Percentiles rank a stretch among this genome's conserved stretches.
Evolutionary conservation across 371 early-diverging fungal genomes (phyloP).

Genomic region (Mitosporidium daphniae): DNA sequence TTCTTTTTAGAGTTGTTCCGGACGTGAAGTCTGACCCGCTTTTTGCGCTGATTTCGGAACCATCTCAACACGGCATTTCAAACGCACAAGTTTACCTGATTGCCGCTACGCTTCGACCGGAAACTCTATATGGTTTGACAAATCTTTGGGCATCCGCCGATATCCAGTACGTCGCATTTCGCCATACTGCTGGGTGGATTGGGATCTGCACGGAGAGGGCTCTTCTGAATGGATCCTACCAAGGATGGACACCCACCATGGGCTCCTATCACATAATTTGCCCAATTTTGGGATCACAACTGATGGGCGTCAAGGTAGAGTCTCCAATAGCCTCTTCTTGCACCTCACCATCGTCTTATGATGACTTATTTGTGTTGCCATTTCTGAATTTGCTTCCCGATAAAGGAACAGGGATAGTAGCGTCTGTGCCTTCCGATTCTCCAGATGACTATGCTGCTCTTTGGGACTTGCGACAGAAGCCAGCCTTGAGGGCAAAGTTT

Average conservation of each 20-base stretch:
- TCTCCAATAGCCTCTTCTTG: too few relatives aligned
- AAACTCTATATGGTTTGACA: constrained; percentile 95
- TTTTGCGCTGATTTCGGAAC: background rate
- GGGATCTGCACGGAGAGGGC: constrained; percentile 61
- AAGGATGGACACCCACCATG: too few relatives aligned
- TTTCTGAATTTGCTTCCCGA: constrained; percentile 70
- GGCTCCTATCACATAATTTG: too few relatives aligned
- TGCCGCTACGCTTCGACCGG: constrained; percentile 84
- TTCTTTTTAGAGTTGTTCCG: constrained; percentile 40
- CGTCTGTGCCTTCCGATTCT: constrained; percentile 84
- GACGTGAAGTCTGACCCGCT: constrained; percentile 7
- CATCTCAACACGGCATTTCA: constrained; percentile 9
- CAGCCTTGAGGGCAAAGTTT: background rate
- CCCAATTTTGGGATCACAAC: too few relatives aligned
- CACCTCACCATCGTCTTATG: too few relatives aligned
- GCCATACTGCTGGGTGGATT: constrained; percentile 29
- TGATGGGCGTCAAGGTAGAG: too few relatives aligned
- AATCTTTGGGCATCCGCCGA: constrained; percentile 78
- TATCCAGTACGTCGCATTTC: constrained; percentile 46
- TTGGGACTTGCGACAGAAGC: constrained; percentile 8
- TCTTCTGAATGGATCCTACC: constrained; percentile 76
- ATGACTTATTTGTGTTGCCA: constrained; percentile 53
- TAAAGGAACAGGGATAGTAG: constrained; percentile 90
- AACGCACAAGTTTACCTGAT: constrained; percentile 33
- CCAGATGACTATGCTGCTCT: constrained; percentile 73